Evolutionary conservation across 164 flowering plant genomes (phyloP).

Genomic region (Magnolia changhungtana): DNA sequence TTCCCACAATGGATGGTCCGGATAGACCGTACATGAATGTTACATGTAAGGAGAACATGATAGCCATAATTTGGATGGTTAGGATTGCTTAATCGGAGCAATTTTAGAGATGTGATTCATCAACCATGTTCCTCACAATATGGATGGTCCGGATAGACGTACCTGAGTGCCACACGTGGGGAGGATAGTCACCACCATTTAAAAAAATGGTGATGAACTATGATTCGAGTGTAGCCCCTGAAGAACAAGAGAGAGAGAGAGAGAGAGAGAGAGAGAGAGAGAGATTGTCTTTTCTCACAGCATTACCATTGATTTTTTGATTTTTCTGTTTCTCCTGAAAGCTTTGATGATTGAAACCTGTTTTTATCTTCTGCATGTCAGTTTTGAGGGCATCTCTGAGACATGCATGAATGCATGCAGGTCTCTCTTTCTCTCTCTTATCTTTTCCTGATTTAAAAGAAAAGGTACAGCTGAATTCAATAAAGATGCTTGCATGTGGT

Average conservation of each 20-base stretch:
- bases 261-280: background rate
- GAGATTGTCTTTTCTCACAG: background rate
- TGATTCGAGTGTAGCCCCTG: background rate
- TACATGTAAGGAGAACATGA: too few species aligned
- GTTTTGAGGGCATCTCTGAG: background rate
- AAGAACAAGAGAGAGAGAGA: background rate
- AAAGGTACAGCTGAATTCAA: background rate
- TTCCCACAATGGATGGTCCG: too few species aligned
- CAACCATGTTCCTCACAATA: too few species aligned
- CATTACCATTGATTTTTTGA: background rate
- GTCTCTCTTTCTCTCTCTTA: background rate
- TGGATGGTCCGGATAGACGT: background rate
- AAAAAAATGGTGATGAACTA: background rate
- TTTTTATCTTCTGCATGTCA: background rate
- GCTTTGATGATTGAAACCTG: background rate
- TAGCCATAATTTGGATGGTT: too few species aligned
- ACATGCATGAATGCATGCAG: background rate
- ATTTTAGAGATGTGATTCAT: too few species aligned
- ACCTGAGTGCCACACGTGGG: background rate
- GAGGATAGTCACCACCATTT: background rate
- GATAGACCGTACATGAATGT: too few species aligned
- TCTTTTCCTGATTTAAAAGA: background rate
- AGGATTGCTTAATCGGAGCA: too few species aligned
- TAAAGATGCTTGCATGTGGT: background rate
- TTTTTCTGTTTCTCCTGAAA: background rate